These are phyloP conservation scores for Amanita fuliginea DNA, from an alignment of 768 basidiomycete species.

Conservation along the genomic window DNA sequence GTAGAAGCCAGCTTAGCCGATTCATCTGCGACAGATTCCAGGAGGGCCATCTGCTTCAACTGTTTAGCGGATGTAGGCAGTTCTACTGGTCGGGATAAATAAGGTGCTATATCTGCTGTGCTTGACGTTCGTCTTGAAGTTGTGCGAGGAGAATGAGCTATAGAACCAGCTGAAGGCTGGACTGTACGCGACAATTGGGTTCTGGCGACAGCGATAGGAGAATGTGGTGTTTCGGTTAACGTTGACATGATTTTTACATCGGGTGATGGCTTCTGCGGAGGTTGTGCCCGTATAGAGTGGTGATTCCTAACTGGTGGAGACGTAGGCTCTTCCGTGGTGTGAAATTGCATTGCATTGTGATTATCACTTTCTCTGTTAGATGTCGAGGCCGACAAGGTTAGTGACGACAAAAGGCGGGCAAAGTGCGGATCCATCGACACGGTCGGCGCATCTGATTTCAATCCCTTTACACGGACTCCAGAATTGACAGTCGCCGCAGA, in stretches of 20 bases:
- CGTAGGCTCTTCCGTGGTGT: neutral
- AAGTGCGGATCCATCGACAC: constrained; percentile 56
- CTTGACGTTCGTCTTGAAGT: constrained; percentile 32
- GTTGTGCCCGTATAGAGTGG: neutral
- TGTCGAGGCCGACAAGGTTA: constrained; percentile 43
- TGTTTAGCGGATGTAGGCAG: constrained; percentile 49
- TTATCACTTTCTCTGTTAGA: constrained; percentile 4
- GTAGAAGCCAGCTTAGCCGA: constrained; percentile 33
- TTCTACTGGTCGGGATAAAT: constrained; percentile 44
- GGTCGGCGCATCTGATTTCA: constrained; percentile 16
- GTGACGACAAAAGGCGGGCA: constrained; percentile 51
- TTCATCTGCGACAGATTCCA: constrained; percentile 65
- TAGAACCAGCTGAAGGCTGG: neutral
- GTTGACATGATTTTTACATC: constrained; percentile 1
- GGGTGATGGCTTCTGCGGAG: neutral
- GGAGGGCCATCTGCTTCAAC: constrained; percentile 57
- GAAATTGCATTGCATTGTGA: neutral
- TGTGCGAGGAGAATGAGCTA: constrained; percentile 15
- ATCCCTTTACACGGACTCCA: constrained; percentile 20
- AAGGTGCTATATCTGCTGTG: constrained; percentile 60
- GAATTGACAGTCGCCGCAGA: constrained; percentile 27
- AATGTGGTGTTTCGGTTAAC: neutral
- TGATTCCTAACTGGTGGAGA: neutral
- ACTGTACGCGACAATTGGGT: neutral
- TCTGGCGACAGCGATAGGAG: neutral